Evolutionary conservation across 768 basidiomycete genomes (phyloP), one percentile per base, ranked within the genome.

Genomic region (Strobilomyces echinocephalus): DNA sequence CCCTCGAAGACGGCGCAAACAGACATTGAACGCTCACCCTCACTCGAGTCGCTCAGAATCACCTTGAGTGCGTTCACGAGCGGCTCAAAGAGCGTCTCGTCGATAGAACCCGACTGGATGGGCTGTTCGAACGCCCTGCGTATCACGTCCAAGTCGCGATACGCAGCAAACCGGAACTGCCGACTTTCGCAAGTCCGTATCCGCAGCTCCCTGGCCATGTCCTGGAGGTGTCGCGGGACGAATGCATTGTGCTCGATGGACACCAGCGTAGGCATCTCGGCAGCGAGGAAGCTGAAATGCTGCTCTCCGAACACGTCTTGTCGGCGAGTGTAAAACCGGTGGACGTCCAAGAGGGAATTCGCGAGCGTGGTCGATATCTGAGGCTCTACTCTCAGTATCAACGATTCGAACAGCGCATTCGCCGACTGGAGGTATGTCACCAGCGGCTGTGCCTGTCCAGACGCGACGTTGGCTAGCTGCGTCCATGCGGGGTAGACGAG

Each of bases 401-500:
- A 69, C 16, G 73, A 74, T 44, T 78, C 76, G 54, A 83, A 87
- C 24, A 91, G 69, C 9, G 71, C 69, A 57, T 87, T 90, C 20
- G 84, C 82, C 8, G 85, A 80, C 35, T 72, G 73, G 28, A 92
- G 70, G 50, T 84, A 82, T 4, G 75, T 73, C 41, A 77, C 73
- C 3, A 78, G 66, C n/a, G 75, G 62, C 24, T 72, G 67, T 0
- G 71, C 71, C 50, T 78, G 74, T 36, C 73, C 63, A 0, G 66
- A 60, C 1, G 70, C 61, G 40, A 73, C 64, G 10, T 69, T 68
- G 12, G 82, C 79, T n/a, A 75, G 79, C 20, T 79, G 70, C 46
- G 76, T 73, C 90, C 89, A 93, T 5, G 83, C 81, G 18, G 87
- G 88, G 65, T 88, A 91, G n/a, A 90, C 78, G 16, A 93, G 67